Percentiles rank a stretch among this genome's conserved stretches.
Evolutionary conservation across 257 asterid genomes (phyloP).

Genomic region (Cordia subcordata): DNA sequence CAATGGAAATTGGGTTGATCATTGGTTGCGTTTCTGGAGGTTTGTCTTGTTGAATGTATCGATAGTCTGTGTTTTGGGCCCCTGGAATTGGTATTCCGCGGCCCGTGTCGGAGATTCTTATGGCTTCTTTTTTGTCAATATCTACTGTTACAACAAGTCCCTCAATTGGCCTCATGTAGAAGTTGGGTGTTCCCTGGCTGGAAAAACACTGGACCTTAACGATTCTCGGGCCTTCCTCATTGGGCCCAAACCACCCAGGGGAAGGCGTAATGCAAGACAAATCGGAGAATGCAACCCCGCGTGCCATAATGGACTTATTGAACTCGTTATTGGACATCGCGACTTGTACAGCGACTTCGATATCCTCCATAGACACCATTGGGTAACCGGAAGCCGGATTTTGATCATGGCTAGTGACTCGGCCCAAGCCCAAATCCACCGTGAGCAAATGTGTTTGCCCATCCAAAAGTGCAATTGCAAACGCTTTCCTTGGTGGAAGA

Average conservation of each 20-base stretch:
- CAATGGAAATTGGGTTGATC: constrained; percentile 52
- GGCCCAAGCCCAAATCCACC: constrained; percentile 55
- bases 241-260: constrained; percentile 62
- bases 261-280: constrained; percentile 66
- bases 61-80: constrained; percentile 53
- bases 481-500: constrained; percentile 50
- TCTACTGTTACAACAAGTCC: constrained; percentile 53
- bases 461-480: constrained; percentile 45
- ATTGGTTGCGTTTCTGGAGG: constrained; percentile 35
- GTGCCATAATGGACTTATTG: constrained; percentile 43
- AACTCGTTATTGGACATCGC: constrained; percentile 39
- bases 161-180: constrained; percentile 84
- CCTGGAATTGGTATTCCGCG: constrained; percentile 61
- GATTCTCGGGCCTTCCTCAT: constrained; percentile 60
- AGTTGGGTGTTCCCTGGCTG: constrained; percentile 53
- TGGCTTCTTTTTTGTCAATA: constrained; percentile 38
- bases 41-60: constrained; percentile 18
- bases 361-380: constrained; percentile 41
- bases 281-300: constrained; percentile 47
- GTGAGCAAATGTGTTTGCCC: constrained; percentile 48
- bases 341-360: constrained; percentile 31
- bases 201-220: constrained; percentile 55
- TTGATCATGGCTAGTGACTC: constrained; percentile 35
- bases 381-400: constrained; percentile 56
- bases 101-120: constrained; percentile 50